Evolutionary conservation across 345 rosid genomes (phyloP).

Genomic region (Crucihimalaya himalaica): DNA sequence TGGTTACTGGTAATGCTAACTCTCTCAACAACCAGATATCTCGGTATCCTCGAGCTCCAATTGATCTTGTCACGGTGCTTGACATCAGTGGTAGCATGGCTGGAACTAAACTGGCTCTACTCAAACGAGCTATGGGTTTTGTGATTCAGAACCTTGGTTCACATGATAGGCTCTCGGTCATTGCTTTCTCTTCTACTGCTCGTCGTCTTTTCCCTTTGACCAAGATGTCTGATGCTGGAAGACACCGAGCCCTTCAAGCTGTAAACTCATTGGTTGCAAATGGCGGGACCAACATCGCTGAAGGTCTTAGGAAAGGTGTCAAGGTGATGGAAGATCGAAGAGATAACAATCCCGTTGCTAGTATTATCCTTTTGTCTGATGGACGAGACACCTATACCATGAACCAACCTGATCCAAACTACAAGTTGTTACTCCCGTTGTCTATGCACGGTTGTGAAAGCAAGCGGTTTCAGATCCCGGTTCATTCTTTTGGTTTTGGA

Average conservation of each 20-base stretch:
- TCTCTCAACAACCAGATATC: constrained; percentile 47
- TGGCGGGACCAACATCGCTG: constrained; percentile 97
- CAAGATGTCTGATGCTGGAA: constrained; percentile 76
- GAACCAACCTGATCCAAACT: constrained; percentile 58
- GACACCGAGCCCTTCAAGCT: constrained; percentile 80
- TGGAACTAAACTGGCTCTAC: constrained; percentile 90
- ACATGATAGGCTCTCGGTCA: constrained; percentile 89
- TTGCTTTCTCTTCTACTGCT: constrained; percentile 95
- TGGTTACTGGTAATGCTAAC: constrained; percentile 38
- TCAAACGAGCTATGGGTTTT: constrained; percentile 98
- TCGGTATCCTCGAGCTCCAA: constrained; percentile 64
- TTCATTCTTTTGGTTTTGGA: constrained; percentile 95
- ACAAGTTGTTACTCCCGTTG: constrained; percentile 63
- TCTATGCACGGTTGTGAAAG: constrained; percentile 56
- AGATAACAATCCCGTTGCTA: constrained; percentile 83
- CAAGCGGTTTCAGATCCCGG: constrained; percentile 72
- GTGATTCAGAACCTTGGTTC: constrained; percentile 94
- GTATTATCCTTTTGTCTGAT: constrained; percentile 86
- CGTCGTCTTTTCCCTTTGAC: constrained; percentile 84
- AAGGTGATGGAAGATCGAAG: constrained; percentile 87
- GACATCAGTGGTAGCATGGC: constrained; percentile 99
- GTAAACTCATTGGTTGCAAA: constrained; percentile 87
- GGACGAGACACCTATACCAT: constrained; percentile 87
- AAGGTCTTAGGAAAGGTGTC: constrained; percentile 90
- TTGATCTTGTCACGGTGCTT: constrained; percentile 91